These are phyloP conservation scores for Fusarium sp. DNA, from an alignment of 2,329 filamentous ascomycete species.

Conservation along the genomic window DNA sequence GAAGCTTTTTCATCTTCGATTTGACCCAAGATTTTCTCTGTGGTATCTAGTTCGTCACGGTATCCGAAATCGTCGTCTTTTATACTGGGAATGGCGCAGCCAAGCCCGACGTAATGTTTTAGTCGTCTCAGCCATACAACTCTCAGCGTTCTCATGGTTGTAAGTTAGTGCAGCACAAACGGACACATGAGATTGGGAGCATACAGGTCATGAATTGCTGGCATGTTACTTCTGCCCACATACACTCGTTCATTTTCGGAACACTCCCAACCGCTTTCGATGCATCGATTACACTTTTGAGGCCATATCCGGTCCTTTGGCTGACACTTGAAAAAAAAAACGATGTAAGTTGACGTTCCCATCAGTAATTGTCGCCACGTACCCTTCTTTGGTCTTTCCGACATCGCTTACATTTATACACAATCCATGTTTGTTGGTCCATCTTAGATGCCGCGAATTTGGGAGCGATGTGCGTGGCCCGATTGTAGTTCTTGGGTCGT, in stretches of 20 bases:
- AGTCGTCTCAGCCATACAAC: conserved; percentile 3
- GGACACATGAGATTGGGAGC: background rate
- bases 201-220: background rate
- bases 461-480: background rate
- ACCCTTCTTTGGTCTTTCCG: conserved; percentile 1
- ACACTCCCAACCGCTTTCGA: background rate
- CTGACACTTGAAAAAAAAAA: conserved; percentile 1
- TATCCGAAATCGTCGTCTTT: background rate
- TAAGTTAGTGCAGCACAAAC: background rate
- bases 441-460: background rate
- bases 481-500: background rate
- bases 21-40: background rate
- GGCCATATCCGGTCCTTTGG: conserved; percentile 5
- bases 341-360: conserved; percentile 1
- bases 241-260: conserved; percentile 1
- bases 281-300: conserved; percentile 8
- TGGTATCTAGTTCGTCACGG: background rate
- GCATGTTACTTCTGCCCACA: background rate
- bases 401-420: conserved; percentile 6
- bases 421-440: background rate
- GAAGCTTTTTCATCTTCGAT: background rate
- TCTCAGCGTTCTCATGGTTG: conserved; percentile 1
- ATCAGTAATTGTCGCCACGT: background rate
- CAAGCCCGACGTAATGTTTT: conserved; percentile 2
- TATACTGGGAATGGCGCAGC: background rate